A percentile compares a stretch with the other conserved stretches of the same genome.
Evolutionary conservation across 345 rosid genomes (phyloP).

Genomic region (Hypericum perforatum): DNA sequence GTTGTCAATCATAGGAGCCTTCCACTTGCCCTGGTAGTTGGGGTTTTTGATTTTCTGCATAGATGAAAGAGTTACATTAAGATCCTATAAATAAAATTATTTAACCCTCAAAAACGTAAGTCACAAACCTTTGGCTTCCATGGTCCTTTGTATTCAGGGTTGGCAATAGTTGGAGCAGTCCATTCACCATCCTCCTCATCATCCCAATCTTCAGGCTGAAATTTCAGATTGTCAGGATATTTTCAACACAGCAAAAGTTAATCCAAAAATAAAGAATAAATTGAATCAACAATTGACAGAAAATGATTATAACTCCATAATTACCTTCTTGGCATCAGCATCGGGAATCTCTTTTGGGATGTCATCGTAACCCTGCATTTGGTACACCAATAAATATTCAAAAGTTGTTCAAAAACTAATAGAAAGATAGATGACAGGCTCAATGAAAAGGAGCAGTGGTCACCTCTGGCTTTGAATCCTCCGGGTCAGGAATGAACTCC

Average conservation of each 20-base stretch:
- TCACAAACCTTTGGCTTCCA: conserved; percentile 62
- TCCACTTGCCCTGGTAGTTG: conserved; percentile 11
- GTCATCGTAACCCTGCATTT: conserved; percentile 78
- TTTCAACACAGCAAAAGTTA: background rate
- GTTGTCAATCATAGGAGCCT: background rate
- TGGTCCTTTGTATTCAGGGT: conserved; percentile 66
- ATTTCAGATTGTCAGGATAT: conserved; percentile 4
- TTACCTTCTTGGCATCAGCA: conserved; percentile 84
- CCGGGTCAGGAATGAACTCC: conserved; percentile 85
- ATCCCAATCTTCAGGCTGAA: conserved; percentile 68
- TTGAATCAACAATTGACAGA: background rate
- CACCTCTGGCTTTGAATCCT: conserved; percentile 93
- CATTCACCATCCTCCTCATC: conserved; percentile 67
- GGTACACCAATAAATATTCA: too few species aligned
- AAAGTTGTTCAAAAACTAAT: too few species aligned
- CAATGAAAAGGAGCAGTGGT: background rate
- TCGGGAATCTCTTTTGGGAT: conserved; percentile 85
- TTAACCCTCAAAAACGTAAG: conserved; percentile 3
- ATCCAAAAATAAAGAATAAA: too few species aligned
- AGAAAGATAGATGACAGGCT: background rate
- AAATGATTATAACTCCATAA: background rate
- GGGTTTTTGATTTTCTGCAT: background rate
- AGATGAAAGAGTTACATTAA: conserved; percentile 1
- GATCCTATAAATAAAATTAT: background rate
- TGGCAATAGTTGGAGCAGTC: conserved; percentile 57